Evolutionary conservation across 2,329 filamentous ascomycete species (phyloP).

Genomic region (Diplodia intermedia): DNA sequence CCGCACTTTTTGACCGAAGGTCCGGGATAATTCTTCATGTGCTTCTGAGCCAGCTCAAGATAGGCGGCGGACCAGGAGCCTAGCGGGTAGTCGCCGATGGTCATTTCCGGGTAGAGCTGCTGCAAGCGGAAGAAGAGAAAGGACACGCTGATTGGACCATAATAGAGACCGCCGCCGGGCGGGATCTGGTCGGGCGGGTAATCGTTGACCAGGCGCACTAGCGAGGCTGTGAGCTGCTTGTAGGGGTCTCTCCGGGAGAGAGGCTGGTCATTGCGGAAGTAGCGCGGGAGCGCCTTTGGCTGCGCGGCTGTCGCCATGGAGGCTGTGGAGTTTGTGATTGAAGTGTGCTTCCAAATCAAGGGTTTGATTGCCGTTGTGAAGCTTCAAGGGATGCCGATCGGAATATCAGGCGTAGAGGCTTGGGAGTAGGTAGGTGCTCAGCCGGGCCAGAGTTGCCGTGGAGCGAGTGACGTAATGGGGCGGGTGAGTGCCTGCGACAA

Average conservation of each 20-base stretch:
- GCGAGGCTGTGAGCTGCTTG: slow-evolving; percentile 59
- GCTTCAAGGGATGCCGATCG: slow-evolving; percentile 27
- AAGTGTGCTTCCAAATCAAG: slow-evolving; percentile 9
- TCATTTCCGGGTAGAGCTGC: slow-evolving; percentile 56
- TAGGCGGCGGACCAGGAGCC: slow-evolving; percentile 60
- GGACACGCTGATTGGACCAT: slow-evolving; percentile 58
- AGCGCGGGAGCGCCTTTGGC: slow-evolving; percentile 45
- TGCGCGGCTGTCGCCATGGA: slow-evolving; percentile 27
- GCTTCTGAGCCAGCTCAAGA: slow-evolving; percentile 57
- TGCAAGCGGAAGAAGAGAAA: slow-evolving; percentile 60
- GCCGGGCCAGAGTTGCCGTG: slow-evolving; percentile 18
- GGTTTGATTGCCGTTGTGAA: slow-evolving; percentile 18
- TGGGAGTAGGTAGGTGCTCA: slow-evolving; percentile 8
- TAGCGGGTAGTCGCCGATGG: slow-evolving; percentile 54
- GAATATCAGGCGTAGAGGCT: slow-evolving; percentile 26
- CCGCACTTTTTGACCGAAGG: slow-evolving; percentile 56
- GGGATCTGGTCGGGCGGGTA: slow-evolving; percentile 55
- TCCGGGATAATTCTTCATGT: slow-evolving; percentile 57
- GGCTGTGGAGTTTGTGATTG: slow-evolving; percentile 4
- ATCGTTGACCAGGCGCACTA: slow-evolving; percentile 56
- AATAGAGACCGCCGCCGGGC: slow-evolving; percentile 58
- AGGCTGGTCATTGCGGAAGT: slow-evolving; percentile 51
- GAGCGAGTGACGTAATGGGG: slow-evolving; percentile 28
- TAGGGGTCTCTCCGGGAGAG: slow-evolving; percentile 52
- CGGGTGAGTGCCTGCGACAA: slow-evolving; percentile 7